A percentile compares a stretch with the other conserved stretches of the same genome.
Evolutionary conservation across 352 stramenopile genomes (phyloP).

Genomic region (Phytopythium boreale): DNA sequence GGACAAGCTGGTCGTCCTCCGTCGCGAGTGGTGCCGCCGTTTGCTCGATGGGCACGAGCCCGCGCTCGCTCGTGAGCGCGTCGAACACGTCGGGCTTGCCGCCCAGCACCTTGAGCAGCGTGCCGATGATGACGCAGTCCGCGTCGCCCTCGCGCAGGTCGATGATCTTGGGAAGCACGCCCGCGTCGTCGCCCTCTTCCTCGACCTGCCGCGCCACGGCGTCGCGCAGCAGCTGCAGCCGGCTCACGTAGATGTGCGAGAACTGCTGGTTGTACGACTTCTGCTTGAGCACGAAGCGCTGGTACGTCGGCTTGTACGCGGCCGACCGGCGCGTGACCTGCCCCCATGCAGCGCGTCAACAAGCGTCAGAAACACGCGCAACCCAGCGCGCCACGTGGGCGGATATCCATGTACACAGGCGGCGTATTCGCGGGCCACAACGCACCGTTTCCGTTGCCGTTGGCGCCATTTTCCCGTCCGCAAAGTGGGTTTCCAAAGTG

Average conservation of each 20-base stretch:
- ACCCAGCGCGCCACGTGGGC: neutral
- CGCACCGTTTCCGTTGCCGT: neutral
- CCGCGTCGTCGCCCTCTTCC: slow-evolving; percentile 19
- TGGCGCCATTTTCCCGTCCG: neutral
- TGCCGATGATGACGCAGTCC: slow-evolving; percentile 78
- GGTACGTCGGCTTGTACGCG: slow-evolving; percentile 49
- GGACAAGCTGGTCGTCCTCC: slow-evolving; percentile 67
- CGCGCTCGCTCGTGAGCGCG: slow-evolving; percentile 63
- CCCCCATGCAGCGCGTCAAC: neutral
- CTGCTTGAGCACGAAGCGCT: slow-evolving; percentile 82
- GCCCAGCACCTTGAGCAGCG: slow-evolving; percentile 76
- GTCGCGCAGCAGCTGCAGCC: slow-evolving; percentile 67
- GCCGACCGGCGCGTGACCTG: slow-evolving; percentile 35
- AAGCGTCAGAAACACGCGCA: neutral
- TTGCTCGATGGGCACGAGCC: slow-evolving; percentile 37
- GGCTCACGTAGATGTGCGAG: slow-evolving; percentile 89
- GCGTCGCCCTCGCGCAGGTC: slow-evolving; percentile 61
- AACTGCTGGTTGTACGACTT: slow-evolving; percentile 88
- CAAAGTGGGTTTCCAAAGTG: neutral
- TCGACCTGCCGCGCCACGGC: slow-evolving; percentile 47
- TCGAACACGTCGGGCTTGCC: slow-evolving; percentile 83
- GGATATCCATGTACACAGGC: too few species aligned
- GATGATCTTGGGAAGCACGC: slow-evolving; percentile 72
- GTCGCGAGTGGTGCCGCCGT: slow-evolving; percentile 43
- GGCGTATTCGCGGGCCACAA: too few species aligned